A percentile compares a stretch with the other conserved stretches of the same genome.
Evolutionary conservation across 177 flowering plant genomes (phyloP).

Genomic region (Telopea speciosissima): DNA sequence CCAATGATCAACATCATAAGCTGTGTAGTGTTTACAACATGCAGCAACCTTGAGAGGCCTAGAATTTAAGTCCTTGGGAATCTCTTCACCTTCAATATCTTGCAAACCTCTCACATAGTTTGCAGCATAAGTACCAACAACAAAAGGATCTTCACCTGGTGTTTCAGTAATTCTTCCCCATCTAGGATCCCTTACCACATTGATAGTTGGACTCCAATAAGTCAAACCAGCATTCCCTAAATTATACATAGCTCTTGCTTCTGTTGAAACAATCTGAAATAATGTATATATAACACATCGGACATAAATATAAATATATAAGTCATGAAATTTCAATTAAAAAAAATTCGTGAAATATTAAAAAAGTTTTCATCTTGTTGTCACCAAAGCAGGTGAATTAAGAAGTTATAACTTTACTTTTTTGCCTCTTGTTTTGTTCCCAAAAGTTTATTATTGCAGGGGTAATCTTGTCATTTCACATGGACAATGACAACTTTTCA

Average conservation of each 20-base stretch:
- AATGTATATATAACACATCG: too few species aligned
- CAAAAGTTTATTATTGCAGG: too few species aligned
- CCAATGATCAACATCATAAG: conserved; percentile 53
- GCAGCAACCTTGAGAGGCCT: conserved; percentile 40
- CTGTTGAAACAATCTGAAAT: conserved; percentile 20
- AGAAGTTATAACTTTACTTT: too few species aligned
- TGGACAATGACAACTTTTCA: too few species aligned
- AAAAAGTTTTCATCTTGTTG: too few species aligned
- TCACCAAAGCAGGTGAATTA: too few species aligned
- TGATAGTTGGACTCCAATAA: conserved; percentile 23
- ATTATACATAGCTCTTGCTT: conserved; percentile 28
- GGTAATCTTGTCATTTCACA: too few species aligned
- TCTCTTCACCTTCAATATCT: conserved; percentile 17
- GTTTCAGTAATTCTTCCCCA: conserved; percentile 24
- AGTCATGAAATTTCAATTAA: too few species aligned
- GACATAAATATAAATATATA: not conserved
- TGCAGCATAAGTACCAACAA: conserved; percentile 21
- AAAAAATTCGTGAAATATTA: too few species aligned
- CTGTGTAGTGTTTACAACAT: conserved; percentile 48
- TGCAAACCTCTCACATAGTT: conserved; percentile 43
- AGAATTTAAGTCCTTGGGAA: conserved; percentile 5
- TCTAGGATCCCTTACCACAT: conserved; percentile 22
- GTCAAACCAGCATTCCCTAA: conserved; percentile 21
- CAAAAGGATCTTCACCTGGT: conserved; percentile 25
- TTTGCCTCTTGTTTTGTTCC: too few species aligned